Conservation (phyloP, 495 filamentous ascomycete genomes). For the Podospora pseudoanserina region DNA sequence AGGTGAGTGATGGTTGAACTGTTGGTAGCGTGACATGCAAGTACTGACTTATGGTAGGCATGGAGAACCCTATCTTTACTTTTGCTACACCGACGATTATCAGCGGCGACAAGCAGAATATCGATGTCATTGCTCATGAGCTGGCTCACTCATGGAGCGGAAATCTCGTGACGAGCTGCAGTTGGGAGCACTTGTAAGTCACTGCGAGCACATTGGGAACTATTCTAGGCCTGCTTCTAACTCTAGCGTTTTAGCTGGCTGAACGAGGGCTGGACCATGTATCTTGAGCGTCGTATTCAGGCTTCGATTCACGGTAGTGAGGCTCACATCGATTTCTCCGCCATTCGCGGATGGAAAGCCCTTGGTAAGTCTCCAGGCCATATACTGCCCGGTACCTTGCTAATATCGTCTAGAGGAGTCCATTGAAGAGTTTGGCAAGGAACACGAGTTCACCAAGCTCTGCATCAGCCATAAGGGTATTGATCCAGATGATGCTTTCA, state of each 20-base stretch:
- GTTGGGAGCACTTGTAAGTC: constrained; percentile 85
- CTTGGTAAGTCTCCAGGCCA: constrained; percentile 40
- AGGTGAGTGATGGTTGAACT: constrained; percentile 28
- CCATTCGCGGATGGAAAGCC: constrained; percentile 78
- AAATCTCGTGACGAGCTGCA: constrained; percentile 84
- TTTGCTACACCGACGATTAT: constrained; percentile 93
- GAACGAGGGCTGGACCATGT: constrained; percentile 94
- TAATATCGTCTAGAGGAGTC: constrained; percentile 56
- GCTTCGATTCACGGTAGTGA: constrained; percentile 66
- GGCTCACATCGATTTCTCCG: constrained; percentile 82
- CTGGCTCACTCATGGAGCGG: constrained; percentile 89
- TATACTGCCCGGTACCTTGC: neutral
- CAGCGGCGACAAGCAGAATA: constrained; percentile 84
- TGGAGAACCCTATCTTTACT: constrained; percentile 94
- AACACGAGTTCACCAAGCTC: constrained; percentile 90
- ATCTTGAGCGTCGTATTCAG: constrained; percentile 78
- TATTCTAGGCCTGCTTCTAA: constrained; percentile 16
- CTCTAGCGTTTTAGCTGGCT: constrained; percentile 56
- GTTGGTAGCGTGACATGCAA: neutral
- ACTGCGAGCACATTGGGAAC: neutral
- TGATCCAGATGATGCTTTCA: constrained; percentile 94
- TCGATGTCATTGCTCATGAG: constrained; percentile 97
- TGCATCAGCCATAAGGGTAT: constrained; percentile 80
- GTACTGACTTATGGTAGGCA: constrained; percentile 47
- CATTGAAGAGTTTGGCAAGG: constrained; percentile 67